Evolutionary conservation across 148 eudicot genomes (phyloP).

Genomic region (Vaccinium macrocarpon): DNA sequence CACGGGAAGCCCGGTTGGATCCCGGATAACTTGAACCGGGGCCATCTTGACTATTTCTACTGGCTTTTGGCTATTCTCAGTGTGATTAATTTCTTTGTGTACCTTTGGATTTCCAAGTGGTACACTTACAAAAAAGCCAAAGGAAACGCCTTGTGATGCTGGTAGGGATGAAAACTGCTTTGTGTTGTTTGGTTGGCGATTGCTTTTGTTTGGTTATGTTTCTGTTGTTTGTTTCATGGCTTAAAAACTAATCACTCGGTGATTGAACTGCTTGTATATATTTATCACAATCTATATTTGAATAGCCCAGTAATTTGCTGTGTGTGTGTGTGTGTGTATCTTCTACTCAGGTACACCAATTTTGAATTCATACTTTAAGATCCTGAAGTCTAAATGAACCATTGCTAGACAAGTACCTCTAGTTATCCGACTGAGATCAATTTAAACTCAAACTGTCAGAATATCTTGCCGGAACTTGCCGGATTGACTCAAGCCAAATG

Average conservation of each 20-base stretch:
- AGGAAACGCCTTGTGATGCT: conserved; percentile 6
- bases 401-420: too few relatives aligned
- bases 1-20: conserved; percentile 14
- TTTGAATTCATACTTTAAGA: too few relatives aligned
- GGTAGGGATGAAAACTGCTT: not conserved
- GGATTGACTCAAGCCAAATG: too few relatives aligned
- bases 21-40: conserved; percentile 11
- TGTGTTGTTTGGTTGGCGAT: not conserved
- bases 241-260: not conserved
- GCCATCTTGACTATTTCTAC: conserved; percentile 18
- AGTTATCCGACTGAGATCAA: too few relatives aligned
- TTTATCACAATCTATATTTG: not conserved
- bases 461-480: too few relatives aligned
- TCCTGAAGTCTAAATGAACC: too few relatives aligned
- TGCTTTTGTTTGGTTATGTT: not conserved
- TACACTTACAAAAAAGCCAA: conserved; percentile 16
- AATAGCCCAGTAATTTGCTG: not conserved
- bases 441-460: too few relatives aligned
- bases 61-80: conserved; percentile 14
- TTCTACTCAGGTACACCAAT: too few relatives aligned
- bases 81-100: conserved; percentile 3
- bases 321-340: too few relatives aligned
- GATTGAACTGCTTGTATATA: conserved; percentile 10
- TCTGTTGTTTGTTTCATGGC: not conserved
- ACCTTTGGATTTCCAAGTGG: conserved; percentile 10